Conservation (phyloP, 768 basidiomycete species). For the Agaricus sinodeliciosus region DNA sequence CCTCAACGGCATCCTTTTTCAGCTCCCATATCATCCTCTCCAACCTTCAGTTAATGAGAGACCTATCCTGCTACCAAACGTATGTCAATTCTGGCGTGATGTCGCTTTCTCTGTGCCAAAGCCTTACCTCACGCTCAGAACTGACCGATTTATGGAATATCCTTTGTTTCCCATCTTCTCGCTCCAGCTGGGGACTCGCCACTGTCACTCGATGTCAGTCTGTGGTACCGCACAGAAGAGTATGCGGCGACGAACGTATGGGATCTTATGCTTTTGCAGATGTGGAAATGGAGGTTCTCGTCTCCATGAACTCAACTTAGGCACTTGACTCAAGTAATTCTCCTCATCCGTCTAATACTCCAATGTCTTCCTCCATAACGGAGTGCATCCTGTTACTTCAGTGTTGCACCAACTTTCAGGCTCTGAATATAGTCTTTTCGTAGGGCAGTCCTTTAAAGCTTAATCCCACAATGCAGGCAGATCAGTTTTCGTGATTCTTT, state of each 20-base stretch:
- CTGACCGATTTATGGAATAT: background rate
- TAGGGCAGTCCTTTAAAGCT: too few relatives aligned
- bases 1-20: background rate
- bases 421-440: background rate
- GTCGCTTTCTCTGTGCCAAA: slow-evolving; percentile 5
- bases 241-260: background rate
- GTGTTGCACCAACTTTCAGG: background rate
- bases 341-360: too few relatives aligned
- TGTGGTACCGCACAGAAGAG: background rate
- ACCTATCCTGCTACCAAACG: slow-evolving; percentile 1
- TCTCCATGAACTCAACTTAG: too few relatives aligned
- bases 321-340: background rate
- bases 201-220: background rate
- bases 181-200: background rate
- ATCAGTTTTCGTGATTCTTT: too few relatives aligned
- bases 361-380: background rate
- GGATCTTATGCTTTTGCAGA: background rate
- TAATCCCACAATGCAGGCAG: too few relatives aligned
- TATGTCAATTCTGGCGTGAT: slow-evolving; percentile 9
- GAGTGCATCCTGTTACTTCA: background rate
- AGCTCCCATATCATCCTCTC: background rate
- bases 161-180: slow-evolving; percentile 3
- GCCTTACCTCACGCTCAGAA: background rate
- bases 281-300: background rate
- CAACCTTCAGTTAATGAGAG: background rate